Conservation (phyloP, 2,329 filamentous ascomycete species). For the Fusarium cyanostomum region DNA sequence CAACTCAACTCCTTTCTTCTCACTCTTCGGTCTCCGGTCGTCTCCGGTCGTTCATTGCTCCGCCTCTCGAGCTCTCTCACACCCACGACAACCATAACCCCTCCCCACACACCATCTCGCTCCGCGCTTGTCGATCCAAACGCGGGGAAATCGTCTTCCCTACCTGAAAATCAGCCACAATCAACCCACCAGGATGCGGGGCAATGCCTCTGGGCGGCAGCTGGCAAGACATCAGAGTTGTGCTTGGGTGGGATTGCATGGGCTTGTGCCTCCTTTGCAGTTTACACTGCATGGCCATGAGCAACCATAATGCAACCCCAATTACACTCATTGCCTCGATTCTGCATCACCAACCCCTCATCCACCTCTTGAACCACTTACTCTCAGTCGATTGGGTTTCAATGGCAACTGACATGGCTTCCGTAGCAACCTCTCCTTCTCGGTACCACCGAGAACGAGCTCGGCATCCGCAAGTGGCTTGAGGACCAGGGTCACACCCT, state of each 20-base stretch:
- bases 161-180: constrained; percentile 38
- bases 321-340: constrained; percentile 13
- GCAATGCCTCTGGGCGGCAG: constrained; percentile 22
- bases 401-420: constrained; percentile 27
- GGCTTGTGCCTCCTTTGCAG: constrained; percentile 19
- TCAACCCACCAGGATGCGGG: constrained; percentile 34
- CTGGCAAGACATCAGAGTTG: constrained; percentile 14
- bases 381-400: constrained; percentile 21
- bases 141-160: constrained; percentile 41
- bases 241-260: constrained; percentile 15
- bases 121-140: constrained; percentile 41
- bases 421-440: constrained; percentile 78
- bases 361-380: neutral
- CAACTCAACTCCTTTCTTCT: neutral
- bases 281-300: constrained; percentile 21
- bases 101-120: constrained; percentile 29
- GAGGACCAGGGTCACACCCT: constrained; percentile 97
- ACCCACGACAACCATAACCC: constrained; percentile 16
- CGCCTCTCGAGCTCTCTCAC: constrained; percentile 7
- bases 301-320: constrained; percentile 28
- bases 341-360: constrained; percentile 13
- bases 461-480: constrained; percentile 96
- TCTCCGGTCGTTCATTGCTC: constrained; percentile 21
- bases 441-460: constrained; percentile 98
- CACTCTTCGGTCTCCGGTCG: constrained; percentile 4